phyloP scores from a whole-genome alignment of 495 filamentous ascomycete genomes.

The Cenococcum geophilum region DNA sequence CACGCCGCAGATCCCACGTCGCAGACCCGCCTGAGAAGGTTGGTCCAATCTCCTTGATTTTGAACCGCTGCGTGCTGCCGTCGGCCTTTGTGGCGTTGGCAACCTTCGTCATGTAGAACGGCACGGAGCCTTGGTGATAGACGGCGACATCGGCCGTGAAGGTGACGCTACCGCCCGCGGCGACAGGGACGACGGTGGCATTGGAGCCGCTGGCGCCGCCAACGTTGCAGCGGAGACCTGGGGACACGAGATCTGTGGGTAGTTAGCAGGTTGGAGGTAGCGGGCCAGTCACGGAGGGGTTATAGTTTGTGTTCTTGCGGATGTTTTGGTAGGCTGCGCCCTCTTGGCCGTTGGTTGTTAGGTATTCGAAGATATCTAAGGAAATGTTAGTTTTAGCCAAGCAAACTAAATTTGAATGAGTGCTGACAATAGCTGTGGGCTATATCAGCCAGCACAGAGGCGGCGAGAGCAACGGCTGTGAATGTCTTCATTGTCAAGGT shows the following conservation, averaged over 20 bases:
- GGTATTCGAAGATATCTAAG: slow-evolving; percentile 43
- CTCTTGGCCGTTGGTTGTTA: slow-evolving; percentile 44
- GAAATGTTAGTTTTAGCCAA: neutral
- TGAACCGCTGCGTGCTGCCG: slow-evolving; percentile 28
- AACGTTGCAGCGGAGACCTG: slow-evolving; percentile 54
- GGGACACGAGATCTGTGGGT: slow-evolving; percentile 41
- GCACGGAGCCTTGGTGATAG: slow-evolving; percentile 56
- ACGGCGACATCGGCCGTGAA: slow-evolving; percentile 48
- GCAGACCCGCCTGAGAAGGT: slow-evolving; percentile 19
- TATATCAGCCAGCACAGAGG: slow-evolving; percentile 18
- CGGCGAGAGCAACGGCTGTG: slow-evolving; percentile 15
- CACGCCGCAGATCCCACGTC: slow-evolving; percentile 23
- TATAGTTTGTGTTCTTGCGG: slow-evolving; percentile 51
- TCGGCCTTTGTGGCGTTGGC: slow-evolving; percentile 24
- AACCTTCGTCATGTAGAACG: slow-evolving; percentile 42
- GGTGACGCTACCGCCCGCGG: slow-evolving; percentile 48
- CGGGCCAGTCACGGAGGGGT: slow-evolving; percentile 50
- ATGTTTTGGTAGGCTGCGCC: slow-evolving; percentile 48
- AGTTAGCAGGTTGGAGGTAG: neutral
- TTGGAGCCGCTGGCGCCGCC: slow-evolving; percentile 44
- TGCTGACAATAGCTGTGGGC: slow-evolving; percentile 25
- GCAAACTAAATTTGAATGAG: neutral
- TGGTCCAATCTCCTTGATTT: slow-evolving; percentile 35
- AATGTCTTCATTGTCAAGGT: slow-evolving; percentile 24
- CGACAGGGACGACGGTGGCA: slow-evolving; percentile 45